Conservation (phyloP, 169 alveolate genomes). For the Eimeria maxima region DNA sequence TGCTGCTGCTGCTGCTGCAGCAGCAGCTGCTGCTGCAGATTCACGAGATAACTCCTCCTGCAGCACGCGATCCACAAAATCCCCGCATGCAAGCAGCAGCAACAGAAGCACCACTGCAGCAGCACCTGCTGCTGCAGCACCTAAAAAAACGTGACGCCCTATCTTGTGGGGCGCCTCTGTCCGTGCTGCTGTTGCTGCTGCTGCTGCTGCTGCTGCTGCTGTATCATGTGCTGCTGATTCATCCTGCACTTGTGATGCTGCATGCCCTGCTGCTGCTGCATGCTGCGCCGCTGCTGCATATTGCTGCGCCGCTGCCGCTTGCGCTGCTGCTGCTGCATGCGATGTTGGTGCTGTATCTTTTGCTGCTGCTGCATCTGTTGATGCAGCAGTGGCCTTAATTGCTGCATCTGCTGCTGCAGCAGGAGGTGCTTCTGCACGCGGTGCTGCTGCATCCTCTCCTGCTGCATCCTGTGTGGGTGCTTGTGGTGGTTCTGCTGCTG, state of each 20-base stretch:
- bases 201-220: too few relatives aligned
- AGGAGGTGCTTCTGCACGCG: neutral
- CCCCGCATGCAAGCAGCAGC: conserved; percentile 28
- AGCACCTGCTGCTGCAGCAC: conserved; percentile 38
- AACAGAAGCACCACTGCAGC: neutral
- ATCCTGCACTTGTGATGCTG: too few relatives aligned
- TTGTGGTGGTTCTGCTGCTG: too few relatives aligned
- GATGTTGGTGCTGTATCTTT: too few relatives aligned
- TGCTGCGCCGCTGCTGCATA: neutral
- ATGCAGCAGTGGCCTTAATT: too few relatives aligned
- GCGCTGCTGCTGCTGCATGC: too few relatives aligned
- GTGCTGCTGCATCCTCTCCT: neutral
- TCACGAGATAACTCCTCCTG: neutral
- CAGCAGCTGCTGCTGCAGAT: neutral
- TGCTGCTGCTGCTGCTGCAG: neutral
- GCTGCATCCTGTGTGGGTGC: conserved; percentile 18
- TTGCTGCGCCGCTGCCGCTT: neutral
- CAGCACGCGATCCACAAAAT: neutral
- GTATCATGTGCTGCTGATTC: too few relatives aligned
- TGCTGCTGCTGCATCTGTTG: neutral
- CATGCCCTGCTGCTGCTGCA: neutral
- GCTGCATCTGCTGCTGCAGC: neutral
- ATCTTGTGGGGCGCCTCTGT: neutral
- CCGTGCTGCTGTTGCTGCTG: neutral
- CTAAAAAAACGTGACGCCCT: neutral